Conservation (phyloP, 495 filamentous ascomycete genomes). For the Aspergillus bridgeri region DNA sequence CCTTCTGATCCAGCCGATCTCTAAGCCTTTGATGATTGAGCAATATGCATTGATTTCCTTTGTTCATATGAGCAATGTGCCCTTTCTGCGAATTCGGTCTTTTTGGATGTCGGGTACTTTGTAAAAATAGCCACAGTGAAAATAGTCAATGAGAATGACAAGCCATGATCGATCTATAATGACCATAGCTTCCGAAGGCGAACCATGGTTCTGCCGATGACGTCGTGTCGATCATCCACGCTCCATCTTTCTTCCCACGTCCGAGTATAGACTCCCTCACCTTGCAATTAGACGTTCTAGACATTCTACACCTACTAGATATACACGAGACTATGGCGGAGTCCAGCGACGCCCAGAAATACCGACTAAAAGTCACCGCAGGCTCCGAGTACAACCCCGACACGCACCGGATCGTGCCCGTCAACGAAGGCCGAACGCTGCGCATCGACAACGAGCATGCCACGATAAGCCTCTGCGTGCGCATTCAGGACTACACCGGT, state of each 20-base stretch:
- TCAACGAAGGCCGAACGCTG: conserved; percentile 61
- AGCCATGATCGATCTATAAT: background rate
- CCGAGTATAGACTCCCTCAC: too few relatives aligned
- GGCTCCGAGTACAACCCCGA: conserved; percentile 67
- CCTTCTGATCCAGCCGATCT: conserved; percentile 27
- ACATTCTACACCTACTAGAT: background rate
- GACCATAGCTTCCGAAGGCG: background rate
- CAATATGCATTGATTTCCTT: background rate
- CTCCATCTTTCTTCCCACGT: too few relatives aligned
- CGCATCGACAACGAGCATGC: conserved; percentile 58
- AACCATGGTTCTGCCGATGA: conserved; percentile 1
- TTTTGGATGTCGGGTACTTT: background rate
- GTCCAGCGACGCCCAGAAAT: conserved; percentile 17
- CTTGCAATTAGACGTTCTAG: too few relatives aligned
- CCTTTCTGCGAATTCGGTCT: background rate
- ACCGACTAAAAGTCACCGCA: conserved; percentile 49
- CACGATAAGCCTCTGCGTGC: conserved; percentile 61
- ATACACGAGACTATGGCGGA: conserved; percentile 5
- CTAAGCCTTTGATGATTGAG: background rate
- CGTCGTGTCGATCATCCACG: background rate
- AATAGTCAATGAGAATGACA: too few relatives aligned
- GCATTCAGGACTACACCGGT: conserved; percentile 62
- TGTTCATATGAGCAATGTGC: background rate
- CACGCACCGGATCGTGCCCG: conserved; percentile 63
- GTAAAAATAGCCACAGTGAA: background rate